phyloP scores from a whole-genome alignment of 73 alveolate genomes.

The Paramecium sexaurelia region DNA sequence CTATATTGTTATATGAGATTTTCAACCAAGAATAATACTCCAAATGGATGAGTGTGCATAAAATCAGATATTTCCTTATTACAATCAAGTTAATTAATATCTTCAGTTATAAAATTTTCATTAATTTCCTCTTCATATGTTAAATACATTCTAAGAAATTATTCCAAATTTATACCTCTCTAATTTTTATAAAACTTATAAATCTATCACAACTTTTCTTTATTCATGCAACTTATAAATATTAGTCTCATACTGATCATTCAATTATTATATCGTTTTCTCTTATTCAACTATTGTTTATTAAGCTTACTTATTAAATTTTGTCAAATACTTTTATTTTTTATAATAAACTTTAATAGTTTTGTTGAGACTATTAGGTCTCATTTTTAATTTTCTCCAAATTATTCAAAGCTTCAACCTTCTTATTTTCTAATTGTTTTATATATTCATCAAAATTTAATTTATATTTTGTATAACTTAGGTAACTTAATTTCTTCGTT shows the following conservation, averaged over 20 bases:
- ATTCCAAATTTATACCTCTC: neutral
- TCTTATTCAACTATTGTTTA: neutral
- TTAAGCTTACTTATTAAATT: conserved; percentile 6
- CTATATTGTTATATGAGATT: neutral
- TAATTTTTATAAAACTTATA: neutral
- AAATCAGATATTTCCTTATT: neutral
- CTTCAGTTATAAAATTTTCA: neutral
- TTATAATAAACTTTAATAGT: neutral
- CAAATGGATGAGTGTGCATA: conserved; percentile 18
- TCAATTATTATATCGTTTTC: neutral
- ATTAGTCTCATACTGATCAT: neutral
- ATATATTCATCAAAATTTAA: neutral
- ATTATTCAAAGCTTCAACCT: neutral
- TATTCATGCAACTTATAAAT: neutral
- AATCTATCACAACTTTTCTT: conserved; percentile 1
- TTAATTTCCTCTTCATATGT: neutral
- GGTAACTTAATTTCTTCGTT: neutral
- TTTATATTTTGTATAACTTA: neutral
- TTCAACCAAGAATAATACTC: neutral
- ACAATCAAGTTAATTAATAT: neutral
- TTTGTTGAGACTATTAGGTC: neutral
- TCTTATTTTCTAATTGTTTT: neutral
- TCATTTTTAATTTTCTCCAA: neutral
- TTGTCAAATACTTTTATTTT: neutral
- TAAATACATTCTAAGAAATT: neutral